Evolutionary conservation across 2,329 filamentous ascomycete species (phyloP), one percentile per base, ranked within the genome.

Genomic region (Ramularia endophylla): DNA sequence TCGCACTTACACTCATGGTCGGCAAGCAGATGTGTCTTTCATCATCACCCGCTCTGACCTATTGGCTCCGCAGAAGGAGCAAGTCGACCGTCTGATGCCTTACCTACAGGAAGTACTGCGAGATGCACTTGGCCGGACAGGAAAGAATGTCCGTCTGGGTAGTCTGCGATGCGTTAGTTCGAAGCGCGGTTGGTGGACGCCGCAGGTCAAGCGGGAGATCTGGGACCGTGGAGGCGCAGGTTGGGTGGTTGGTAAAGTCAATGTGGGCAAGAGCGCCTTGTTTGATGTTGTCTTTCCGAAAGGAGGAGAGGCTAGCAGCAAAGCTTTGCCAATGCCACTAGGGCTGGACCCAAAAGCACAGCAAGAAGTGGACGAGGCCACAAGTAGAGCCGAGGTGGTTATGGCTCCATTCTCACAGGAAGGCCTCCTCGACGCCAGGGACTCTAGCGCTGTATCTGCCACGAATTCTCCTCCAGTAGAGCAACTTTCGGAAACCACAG

Each of bases 221-320:
- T 89, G 81, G 75, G 68, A 80, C 31, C 78, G 86, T 36, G 88
- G 87, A 3, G 90, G 90, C 4, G 92, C 82, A 12, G 83, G 85
- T 12, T 98, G 92, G 90, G 82, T 98, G 72, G 85, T 98, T 2
- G 92, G 92, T n/a, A 97, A 95, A 64, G 87, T 88, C 48, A 98
- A 98, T 59, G 94, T 97, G 2, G 94, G 92, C 17, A 98, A 98
- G 66, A 97, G 90, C 55, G 83, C 84, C 58, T 75, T 98, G 2
- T 94, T 97, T 46, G 82, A 92, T 53, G 77, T 81, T 4, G 80
- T 95, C 6, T 95, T 89, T 56, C 90, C 94, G 3, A 82, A 90
- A 85, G 71, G 56, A 38, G 22, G 22, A 25, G 22, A 32, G 29
- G 16, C 6, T n/a, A 37, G 20, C 15, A 34, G 18, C 15, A 39